Evolutionary conservation across 306 rosid species (phyloP).

Genomic region (Morella rubra): DNA sequence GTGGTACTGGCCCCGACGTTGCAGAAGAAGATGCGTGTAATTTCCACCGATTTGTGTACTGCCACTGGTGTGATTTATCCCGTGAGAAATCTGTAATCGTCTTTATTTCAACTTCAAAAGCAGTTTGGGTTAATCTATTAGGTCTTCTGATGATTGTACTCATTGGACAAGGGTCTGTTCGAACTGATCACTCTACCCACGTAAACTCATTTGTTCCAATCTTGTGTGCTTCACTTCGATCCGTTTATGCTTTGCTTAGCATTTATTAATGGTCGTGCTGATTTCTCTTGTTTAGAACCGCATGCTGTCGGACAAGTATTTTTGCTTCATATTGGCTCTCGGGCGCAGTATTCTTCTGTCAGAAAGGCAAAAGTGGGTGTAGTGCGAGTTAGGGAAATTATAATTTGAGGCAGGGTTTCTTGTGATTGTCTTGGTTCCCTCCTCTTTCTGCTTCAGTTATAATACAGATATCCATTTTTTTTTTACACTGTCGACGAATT

Average conservation of each 20-base stretch:
- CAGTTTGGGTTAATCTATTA: slow-evolving; percentile 26
- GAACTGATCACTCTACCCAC: background rate
- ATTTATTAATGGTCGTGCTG: background rate
- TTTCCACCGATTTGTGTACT: slow-evolving; percentile 31
- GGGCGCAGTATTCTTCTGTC: too few species aligned
- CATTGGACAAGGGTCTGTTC: slow-evolving; percentile 22
- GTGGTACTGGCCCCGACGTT: slow-evolving; percentile 19
- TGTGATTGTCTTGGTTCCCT: too few species aligned
- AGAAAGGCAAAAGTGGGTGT: too few species aligned
- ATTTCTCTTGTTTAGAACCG: background rate
- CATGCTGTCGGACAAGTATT: too few species aligned
- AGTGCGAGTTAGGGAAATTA: too few species aligned
- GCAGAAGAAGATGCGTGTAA: slow-evolving; percentile 28
- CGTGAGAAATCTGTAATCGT: slow-evolving; percentile 28
- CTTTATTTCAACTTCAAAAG: slow-evolving; percentile 24
- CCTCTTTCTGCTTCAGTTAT: too few species aligned
- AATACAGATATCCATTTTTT: too few species aligned
- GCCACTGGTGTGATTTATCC: slow-evolving; percentile 18
- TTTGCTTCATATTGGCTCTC: too few species aligned
- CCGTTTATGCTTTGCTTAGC: too few species aligned
- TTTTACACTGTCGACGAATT: too few species aligned
- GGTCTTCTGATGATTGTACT: slow-evolving; percentile 11
- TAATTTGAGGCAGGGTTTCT: too few species aligned
- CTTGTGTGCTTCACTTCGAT: background rate
- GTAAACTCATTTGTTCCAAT: background rate